A percentile compares a stretch with the other conserved stretches of the same genome.
Conservation (phyloP, 225 moss, liverwort and hornwort genomes). For the Physcomitrellopsis africana region DNA sequence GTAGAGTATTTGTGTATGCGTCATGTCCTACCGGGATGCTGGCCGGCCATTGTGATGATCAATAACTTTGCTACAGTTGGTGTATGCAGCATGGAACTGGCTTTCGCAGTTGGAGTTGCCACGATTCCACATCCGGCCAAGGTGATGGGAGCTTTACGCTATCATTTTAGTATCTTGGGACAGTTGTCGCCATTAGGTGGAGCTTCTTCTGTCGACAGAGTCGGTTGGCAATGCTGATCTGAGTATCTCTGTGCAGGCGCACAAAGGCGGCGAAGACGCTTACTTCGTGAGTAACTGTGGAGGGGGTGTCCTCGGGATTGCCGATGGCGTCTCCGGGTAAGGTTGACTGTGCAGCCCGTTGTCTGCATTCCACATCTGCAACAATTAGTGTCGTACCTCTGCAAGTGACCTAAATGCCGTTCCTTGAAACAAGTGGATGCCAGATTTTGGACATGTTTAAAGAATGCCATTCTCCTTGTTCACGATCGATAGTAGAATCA, state of each 20-base stretch:
- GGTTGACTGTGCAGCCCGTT: background rate
- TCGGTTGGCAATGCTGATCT: background rate
- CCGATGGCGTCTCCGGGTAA: conserved; percentile 96
- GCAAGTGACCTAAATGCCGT: background rate
- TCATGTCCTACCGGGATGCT: too few species aligned
- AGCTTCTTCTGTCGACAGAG: background rate
- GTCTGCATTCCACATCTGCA: background rate
- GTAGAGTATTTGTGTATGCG: too few species aligned
- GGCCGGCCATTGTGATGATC: too few species aligned
- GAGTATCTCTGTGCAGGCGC: conserved; percentile 55
- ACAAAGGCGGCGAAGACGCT: conserved; percentile 98
- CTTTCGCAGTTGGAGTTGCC: conserved; percentile 71
- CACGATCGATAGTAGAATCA: too few species aligned
- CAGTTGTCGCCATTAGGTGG: background rate
- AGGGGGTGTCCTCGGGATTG: conserved; percentile 88
- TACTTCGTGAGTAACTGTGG: conserved; percentile 75
- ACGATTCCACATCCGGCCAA: conserved; percentile 97
- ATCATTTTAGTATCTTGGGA: background rate
- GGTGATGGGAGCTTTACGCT: conserved; percentile 32
- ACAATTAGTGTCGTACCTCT: conserved; percentile 3
- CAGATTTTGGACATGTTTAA: background rate
- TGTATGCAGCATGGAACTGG: conserved; percentile 65
- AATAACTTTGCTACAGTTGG: too few species aligned
- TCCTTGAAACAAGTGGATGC: background rate
- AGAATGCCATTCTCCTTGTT: too few species aligned